These are phyloP conservation scores for Clarireedia homoeocarpa DNA, from an alignment of 2,329 filamentous ascomycete species.

Conservation along the genomic window DNA sequence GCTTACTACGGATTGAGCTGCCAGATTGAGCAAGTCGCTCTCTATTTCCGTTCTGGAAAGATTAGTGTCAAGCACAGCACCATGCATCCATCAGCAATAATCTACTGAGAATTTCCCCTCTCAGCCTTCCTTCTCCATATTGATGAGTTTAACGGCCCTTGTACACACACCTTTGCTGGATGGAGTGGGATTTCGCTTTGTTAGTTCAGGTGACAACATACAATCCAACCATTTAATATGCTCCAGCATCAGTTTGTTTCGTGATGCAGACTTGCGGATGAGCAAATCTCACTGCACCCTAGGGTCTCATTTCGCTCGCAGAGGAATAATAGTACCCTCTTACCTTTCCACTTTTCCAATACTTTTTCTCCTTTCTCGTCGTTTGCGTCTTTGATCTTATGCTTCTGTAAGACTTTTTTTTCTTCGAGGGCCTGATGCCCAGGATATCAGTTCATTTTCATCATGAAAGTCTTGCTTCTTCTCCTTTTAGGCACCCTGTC, in stretches of 20 bases:
- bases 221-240: neutral
- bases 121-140: neutral
- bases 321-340: conserved; percentile 7
- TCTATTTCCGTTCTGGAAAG: conserved; percentile 3
- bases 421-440: neutral
- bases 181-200: neutral
- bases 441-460: conserved; percentile 9
- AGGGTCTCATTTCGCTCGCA: neutral
- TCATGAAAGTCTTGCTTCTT: conserved; percentile 15
- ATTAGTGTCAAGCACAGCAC: conserved; percentile 8
- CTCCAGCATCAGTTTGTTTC: conserved; percentile 3
- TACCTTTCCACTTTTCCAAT: neutral
- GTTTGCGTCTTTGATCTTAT: conserved; percentile 2
- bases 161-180: neutral
- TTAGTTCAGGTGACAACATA: conserved; percentile 1
- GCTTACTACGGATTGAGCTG: conserved; percentile 2
- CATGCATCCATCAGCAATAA: conserved; percentile 7
- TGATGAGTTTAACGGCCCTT: neutral
- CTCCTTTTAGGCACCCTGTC: conserved; percentile 14
- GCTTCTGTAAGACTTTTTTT: neutral
- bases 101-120: neutral
- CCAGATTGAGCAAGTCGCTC: conserved; percentile 8
- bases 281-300: conserved; percentile 6
- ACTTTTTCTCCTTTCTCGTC: conserved; percentile 5
- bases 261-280: conserved; percentile 2